These are phyloP conservation scores for Panicum miliaceum DNA, from an alignment of 176 grass and related monocot genomes.

Conservation along the genomic window DNA sequence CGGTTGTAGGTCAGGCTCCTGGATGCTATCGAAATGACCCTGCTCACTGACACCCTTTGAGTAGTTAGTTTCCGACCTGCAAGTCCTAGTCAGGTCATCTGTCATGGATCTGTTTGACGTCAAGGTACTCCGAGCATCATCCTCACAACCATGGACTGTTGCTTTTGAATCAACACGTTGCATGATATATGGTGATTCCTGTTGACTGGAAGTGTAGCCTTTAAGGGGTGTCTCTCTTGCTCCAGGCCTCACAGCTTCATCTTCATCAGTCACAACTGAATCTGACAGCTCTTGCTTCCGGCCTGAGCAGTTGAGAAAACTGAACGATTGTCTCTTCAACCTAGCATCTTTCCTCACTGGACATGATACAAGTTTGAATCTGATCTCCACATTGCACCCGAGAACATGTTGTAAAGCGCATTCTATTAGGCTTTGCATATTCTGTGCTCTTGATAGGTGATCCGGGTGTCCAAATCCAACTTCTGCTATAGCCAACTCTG, in stretches of 20 bases:
- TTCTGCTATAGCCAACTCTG: conserved; percentile 91
- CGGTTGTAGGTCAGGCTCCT: conserved; percentile 77
- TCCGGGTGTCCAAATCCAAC: conserved; percentile 85
- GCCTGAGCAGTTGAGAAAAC: conserved; percentile 89
- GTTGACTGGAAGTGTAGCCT: conserved; percentile 71
- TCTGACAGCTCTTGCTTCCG: conserved; percentile 85
- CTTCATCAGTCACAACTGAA: conserved; percentile 65
- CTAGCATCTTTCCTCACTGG: conserved; percentile 58
- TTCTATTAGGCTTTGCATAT: conserved; percentile 76
- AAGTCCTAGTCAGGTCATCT: conserved; percentile 65
- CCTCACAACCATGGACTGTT: conserved; percentile 55
- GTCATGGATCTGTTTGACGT: conserved; percentile 71
- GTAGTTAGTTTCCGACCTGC: conserved; percentile 58
- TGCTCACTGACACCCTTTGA: conserved; percentile 70
- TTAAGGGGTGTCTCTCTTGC: conserved; percentile 63
- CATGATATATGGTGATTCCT: conserved; percentile 53
- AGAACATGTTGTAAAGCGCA: conserved; percentile 75
- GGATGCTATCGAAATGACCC: conserved; percentile 55
- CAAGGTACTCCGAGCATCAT: conserved; percentile 61
- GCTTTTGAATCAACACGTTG: conserved; percentile 52
- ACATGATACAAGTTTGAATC: conserved; percentile 68
- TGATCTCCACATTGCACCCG: conserved; percentile 84
- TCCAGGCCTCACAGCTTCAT: conserved; percentile 51
- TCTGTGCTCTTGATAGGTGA: conserved; percentile 84
- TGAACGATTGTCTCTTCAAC: conserved; percentile 82